Conservation (phyloP, 306 rosid species). For the Pyrus bretschneideri region DNA sequence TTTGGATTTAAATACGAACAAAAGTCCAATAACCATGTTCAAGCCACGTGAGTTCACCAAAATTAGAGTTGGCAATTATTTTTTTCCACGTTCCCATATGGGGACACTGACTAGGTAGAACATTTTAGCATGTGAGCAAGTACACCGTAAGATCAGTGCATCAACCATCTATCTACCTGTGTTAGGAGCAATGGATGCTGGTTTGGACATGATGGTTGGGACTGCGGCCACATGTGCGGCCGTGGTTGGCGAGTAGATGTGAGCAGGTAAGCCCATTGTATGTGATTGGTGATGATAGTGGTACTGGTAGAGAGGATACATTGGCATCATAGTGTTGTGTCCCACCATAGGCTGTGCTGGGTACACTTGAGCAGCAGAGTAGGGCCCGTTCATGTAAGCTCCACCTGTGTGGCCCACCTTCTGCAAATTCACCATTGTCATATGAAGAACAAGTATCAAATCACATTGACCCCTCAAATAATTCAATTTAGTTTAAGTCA, state of each 20-base stretch:
- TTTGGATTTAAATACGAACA: background rate
- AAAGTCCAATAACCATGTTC: background rate
- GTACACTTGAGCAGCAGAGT: slow-evolving; percentile 31
- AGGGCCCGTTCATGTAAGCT: slow-evolving; percentile 58
- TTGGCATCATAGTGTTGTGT: slow-evolving; percentile 64
- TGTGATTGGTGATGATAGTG: slow-evolving; percentile 62
- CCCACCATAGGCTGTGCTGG: slow-evolving; percentile 58
- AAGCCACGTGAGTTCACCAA: slow-evolving; percentile 4
- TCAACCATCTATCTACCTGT: slow-evolving; percentile 38
- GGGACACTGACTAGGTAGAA: slow-evolving; percentile 2
- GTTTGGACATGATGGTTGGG: slow-evolving; percentile 54
- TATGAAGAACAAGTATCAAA: background rate
- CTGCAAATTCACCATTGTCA: slow-evolving; percentile 27
- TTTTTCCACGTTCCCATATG: background rate
- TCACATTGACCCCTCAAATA: background rate
- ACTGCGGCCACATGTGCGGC: slow-evolving; percentile 29
- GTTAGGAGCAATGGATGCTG: slow-evolving; percentile 39
- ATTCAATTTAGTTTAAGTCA: too few species aligned
- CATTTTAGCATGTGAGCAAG: slow-evolving; percentile 7
- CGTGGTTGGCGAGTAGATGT: slow-evolving; percentile 42
- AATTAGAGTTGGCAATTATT: slow-evolving; percentile 22
- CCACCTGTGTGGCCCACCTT: slow-evolving; percentile 45
- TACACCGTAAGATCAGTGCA: background rate
- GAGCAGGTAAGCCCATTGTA: slow-evolving; percentile 63
- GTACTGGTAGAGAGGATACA: slow-evolving; percentile 57